phyloP scores from a whole-genome alignment of 345 rosid species.

The Trapa incisa region DNA sequence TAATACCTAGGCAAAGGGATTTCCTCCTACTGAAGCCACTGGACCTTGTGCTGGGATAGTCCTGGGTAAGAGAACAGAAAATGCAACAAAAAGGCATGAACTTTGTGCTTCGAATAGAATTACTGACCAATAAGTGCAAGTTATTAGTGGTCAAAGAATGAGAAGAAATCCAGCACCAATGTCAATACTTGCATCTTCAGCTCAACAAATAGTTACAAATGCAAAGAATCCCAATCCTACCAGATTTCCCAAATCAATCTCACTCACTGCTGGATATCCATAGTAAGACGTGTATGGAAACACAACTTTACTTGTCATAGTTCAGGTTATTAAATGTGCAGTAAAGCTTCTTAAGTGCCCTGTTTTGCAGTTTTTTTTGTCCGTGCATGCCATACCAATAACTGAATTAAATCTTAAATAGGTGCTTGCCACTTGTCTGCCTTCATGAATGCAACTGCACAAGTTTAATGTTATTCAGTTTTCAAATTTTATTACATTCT shows the following conservation, averaged over 20 bases:
- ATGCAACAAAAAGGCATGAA: neutral
- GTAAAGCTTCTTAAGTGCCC: neutral
- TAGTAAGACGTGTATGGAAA: neutral
- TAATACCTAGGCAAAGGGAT: slow-evolving; percentile 60
- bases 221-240: neutral
- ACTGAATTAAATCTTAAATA: neutral
- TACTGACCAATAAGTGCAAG: neutral
- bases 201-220: neutral
- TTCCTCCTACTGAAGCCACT: slow-evolving; percentile 71
- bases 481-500: neutral
- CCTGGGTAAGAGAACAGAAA: slow-evolving; percentile 21
- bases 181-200: neutral
- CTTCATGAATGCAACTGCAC: neutral
- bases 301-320: neutral
- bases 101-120: neutral
- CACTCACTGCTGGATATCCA: neutral
- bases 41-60: slow-evolving; percentile 53
- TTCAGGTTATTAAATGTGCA: neutral
- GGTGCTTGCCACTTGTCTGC: neutral
- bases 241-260: neutral
- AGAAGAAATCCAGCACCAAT: neutral
- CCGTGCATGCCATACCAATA: neutral
- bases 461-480: neutral
- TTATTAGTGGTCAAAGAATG: neutral
- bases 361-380: neutral